phyloP scores from a whole-genome alignment of 2,329 filamentous ascomycete genomes.

The Graphilbum fragrans region DNA sequence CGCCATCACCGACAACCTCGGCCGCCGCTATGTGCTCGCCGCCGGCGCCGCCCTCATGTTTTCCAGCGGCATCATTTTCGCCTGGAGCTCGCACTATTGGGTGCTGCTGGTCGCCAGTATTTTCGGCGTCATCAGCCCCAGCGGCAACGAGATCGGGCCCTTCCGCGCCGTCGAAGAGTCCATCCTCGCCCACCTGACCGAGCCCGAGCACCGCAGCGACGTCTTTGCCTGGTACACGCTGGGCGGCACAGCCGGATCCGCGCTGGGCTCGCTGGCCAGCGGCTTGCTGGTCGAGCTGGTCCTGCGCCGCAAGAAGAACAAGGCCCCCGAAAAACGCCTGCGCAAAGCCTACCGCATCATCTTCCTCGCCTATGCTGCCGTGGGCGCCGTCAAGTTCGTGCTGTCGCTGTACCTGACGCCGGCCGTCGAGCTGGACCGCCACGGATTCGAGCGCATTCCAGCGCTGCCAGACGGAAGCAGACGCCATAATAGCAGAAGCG shows the following conservation, averaged over 20 bases:
- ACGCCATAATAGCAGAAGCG: too few relatives aligned
- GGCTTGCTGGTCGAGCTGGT: slow-evolving; percentile 49
- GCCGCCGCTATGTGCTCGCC: slow-evolving; percentile 39
- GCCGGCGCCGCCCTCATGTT: slow-evolving; percentile 43
- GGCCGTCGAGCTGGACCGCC: slow-evolving; percentile 20
- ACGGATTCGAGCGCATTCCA: neutral
- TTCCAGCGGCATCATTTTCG: slow-evolving; percentile 43
- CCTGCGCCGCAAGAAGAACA: slow-evolving; percentile 13
- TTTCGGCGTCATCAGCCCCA: slow-evolving; percentile 51
- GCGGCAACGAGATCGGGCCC: slow-evolving; percentile 52
- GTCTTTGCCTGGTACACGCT: slow-evolving; percentile 52
- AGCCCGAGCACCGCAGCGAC: slow-evolving; percentile 32
- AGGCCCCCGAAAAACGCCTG: slow-evolving; percentile 18
- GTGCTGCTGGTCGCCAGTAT: slow-evolving; percentile 43
- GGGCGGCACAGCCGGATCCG: slow-evolving; percentile 45
- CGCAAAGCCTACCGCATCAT: slow-evolving; percentile 39
- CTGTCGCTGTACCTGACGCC: slow-evolving; percentile 34
- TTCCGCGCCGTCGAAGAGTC: slow-evolving; percentile 52
- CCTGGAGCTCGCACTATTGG: slow-evolving; percentile 41
- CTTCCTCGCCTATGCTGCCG: slow-evolving; percentile 42
- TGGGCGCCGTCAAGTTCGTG: slow-evolving; percentile 45
- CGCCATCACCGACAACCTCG: slow-evolving; percentile 40
- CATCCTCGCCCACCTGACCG: slow-evolving; percentile 43
- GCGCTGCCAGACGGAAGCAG: too few relatives aligned
- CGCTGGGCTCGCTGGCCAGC: slow-evolving; percentile 44